Evolutionary conservation across 805 yeast genomes (phyloP).

Genomic region (Wickerhamiella australiensis): DNA sequence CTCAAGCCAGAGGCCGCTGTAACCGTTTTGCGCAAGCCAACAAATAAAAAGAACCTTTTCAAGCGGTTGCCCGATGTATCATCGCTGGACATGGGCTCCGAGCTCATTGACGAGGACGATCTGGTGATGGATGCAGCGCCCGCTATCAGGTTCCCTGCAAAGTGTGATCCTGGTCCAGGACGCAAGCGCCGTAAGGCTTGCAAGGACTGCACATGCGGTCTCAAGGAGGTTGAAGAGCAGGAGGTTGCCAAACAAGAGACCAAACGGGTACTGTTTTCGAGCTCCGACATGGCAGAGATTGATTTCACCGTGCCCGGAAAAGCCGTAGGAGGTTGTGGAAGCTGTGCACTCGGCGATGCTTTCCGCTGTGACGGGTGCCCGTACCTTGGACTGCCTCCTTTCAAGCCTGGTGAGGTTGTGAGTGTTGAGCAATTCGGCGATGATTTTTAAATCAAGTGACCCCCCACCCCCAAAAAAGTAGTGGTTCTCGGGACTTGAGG

Average conservation of each 20-base stretch:
- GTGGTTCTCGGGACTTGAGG: too few species aligned
- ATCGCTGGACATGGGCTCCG: slow-evolving; percentile 34
- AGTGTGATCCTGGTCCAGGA: slow-evolving; percentile 39
- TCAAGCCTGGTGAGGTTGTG: slow-evolving; percentile 91
- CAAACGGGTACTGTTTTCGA: slow-evolving; percentile 47
- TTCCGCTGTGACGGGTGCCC: slow-evolving; percentile 98
- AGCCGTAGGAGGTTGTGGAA: slow-evolving; percentile 87
- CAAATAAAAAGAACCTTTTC: slow-evolving; percentile 1
- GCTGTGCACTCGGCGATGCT: slow-evolving; percentile 95
- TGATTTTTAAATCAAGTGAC: slow-evolving; percentile 21
- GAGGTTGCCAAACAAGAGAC: slow-evolving; percentile 38
- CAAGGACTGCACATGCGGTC: slow-evolving; percentile 95
- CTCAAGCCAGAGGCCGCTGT: slow-evolving; percentile 8
- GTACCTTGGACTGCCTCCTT: slow-evolving; percentile 91
- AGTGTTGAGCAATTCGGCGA: slow-evolving; percentile 41
- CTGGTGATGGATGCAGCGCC: slow-evolving; percentile 32
- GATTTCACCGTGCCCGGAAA: slow-evolving; percentile 96
- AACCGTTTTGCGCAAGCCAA: background rate
- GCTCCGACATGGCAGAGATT: slow-evolving; percentile 71
- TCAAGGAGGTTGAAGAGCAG: slow-evolving; percentile 64
- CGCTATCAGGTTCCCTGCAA: slow-evolving; percentile 44
- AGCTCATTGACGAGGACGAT: slow-evolving; percentile 47
- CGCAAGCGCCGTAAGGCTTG: slow-evolving; percentile 80
- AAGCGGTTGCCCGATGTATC: slow-evolving; percentile 12
- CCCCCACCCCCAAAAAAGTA: too few species aligned